phyloP scores from a whole-genome alignment of 257 asterid genomes.

The Cinchona pubescens region DNA sequence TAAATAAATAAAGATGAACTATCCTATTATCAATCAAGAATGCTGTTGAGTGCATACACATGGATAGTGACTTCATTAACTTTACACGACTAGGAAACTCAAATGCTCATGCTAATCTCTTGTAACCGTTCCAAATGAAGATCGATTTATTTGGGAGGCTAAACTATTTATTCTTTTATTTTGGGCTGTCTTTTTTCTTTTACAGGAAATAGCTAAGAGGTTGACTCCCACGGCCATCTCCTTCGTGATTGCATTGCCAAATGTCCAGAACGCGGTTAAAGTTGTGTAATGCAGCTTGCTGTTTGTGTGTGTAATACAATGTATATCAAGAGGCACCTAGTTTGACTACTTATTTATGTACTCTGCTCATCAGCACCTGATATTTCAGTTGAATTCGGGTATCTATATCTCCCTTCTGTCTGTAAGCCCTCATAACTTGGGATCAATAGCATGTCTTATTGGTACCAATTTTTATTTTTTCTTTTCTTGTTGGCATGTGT shows the following conservation, averaged over 20 bases:
- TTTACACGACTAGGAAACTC: not conserved
- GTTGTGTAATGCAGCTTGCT: slow-evolving; percentile 28
- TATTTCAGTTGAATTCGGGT: not conserved
- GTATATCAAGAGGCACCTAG: slow-evolving; percentile 32
- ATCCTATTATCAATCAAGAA: not conserved
- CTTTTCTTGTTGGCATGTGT: not conserved
- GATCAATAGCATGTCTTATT: not conserved
- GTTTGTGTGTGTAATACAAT: slow-evolving; percentile 33
- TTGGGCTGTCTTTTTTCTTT: slow-evolving; percentile 13
- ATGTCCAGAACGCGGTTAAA: not conserved
- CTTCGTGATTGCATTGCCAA: slow-evolving; percentile 37
- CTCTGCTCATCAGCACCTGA: not conserved
- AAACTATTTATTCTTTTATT: not conserved
- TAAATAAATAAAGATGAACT: too few relatives aligned
- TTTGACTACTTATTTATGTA: not conserved
- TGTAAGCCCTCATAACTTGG: too few relatives aligned
- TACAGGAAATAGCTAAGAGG: slow-evolving; percentile 78
- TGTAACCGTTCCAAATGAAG: not conserved
- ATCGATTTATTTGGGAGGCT: not conserved
- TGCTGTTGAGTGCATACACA: not conserved
- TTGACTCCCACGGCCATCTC: slow-evolving; percentile 71
- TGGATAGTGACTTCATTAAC: not conserved
- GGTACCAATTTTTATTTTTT: not conserved
- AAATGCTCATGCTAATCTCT: not conserved
- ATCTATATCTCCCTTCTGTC: too few relatives aligned